Evolutionary conservation across 2,329 filamentous ascomycete species (phyloP), one percentile per base, ranked within the genome.

Genomic region (Orbilia ellipsospora): DNA sequence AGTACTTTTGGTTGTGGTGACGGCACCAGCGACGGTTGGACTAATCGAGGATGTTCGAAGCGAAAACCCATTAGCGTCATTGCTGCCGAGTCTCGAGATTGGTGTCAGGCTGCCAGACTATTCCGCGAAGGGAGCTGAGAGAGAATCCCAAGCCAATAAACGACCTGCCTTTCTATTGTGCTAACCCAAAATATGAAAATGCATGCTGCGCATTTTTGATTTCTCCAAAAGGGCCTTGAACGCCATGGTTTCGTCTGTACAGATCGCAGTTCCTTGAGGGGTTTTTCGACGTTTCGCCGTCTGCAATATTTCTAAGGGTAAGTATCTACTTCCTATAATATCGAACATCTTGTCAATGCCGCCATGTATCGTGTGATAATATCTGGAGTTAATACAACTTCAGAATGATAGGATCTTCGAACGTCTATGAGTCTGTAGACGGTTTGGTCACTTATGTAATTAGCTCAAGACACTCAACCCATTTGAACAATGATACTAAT

Each of bases 31-130:
- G 57, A 55, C 45, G 10, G 48, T 54, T 73, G 20, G 56, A 73
- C 69, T 66, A 62, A 67, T 73, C 55, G 16, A 42, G 70, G 68
- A 50, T 63, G 70, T 52, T 68, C 70, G 56, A 74, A 74, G 70
- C 70, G 70, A 74, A 62, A 26, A 70, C 56, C 56, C 64, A 61
- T 68, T 68, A 56, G 57, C 31, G 63, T 66, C 70, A 67, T 63
- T 15, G 16, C 15, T 18, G 16, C 44, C 16, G 44, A 36, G 31
- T 36, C 31, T 36, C 31, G 31, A 36, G 31, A 36, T 48, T 23
- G 61, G 69, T 48, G 62, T 44, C 69, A 66, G 70, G 54, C 63
- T 63, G 62, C 42, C 42, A 51, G 31, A 67, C 54, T 15, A 36
- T 42, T 18, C 16, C 42, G 20, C 45, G 4, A 18, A 42, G 8